A percentile compares a stretch with the other conserved stretches of the same genome.
Evolutionary conservation across 768 basidiomycete genomes (phyloP).

Genomic region (Neoboletus subvelutipes): DNA sequence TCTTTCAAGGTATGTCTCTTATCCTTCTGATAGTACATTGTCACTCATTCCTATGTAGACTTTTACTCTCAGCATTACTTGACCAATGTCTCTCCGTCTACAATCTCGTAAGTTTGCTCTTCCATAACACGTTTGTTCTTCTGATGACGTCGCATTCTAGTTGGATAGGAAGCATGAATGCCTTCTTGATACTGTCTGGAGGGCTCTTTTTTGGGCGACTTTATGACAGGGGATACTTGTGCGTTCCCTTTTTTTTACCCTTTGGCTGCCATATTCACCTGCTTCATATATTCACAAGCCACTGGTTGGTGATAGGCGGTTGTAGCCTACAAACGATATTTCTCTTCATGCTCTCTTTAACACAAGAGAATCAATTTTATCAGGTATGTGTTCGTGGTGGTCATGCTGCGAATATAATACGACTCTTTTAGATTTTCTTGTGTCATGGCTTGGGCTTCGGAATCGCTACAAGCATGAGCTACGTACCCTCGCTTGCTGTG

Average conservation of each 20-base stretch:
- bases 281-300: slow-evolving; percentile 24
- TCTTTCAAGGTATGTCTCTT: slow-evolving; percentile 36
- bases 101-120: slow-evolving; percentile 33
- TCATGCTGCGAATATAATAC: slow-evolving; percentile 15
- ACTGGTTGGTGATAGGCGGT: slow-evolving; percentile 45
- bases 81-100: slow-evolving; percentile 35
- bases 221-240: slow-evolving; percentile 55
- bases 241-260: slow-evolving; percentile 4
- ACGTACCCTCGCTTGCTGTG: slow-evolving; percentile 44
- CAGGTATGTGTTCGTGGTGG: slow-evolving; percentile 32
- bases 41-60: slow-evolving; percentile 26
- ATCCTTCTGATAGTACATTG: background rate
- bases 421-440: slow-evolving; percentile 35
- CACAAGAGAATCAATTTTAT: slow-evolving; percentile 34
- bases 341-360: slow-evolving; percentile 46
- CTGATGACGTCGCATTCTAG: slow-evolving; percentile 14
- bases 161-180: slow-evolving; percentile 51
- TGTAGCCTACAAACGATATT: slow-evolving; percentile 42
- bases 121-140: background rate
- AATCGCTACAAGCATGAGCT: slow-evolving; percentile 39
- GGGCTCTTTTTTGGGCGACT: slow-evolving; percentile 49
- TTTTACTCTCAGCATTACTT: slow-evolving; percentile 40
- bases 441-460: slow-evolving; percentile 36
- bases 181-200: slow-evolving; percentile 42
- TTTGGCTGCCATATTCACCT: background rate